Conservation (phyloP, 352 stramenopile genomes). For the Phytophthora kernoviae region DNA sequence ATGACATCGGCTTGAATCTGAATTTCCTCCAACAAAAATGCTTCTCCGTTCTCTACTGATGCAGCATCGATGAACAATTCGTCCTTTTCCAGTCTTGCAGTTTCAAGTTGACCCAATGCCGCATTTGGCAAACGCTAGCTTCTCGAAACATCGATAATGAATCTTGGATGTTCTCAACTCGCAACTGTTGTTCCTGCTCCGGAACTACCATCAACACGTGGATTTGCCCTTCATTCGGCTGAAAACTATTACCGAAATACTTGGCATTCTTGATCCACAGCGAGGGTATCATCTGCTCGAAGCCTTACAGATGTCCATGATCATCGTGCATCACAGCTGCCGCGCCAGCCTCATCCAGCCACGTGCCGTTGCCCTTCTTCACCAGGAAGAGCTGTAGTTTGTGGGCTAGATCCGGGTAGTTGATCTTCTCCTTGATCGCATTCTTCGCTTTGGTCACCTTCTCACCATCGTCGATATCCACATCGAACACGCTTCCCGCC, state of each 20-base stretch:
- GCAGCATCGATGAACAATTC: slow-evolving; percentile 8
- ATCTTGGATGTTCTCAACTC: slow-evolving; percentile 1
- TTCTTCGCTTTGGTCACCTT: background rate
- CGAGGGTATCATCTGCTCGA: background rate
- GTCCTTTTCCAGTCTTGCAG: slow-evolving; percentile 1
- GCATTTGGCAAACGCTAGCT: slow-evolving; percentile 9
- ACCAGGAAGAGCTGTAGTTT: slow-evolving; percentile 2
- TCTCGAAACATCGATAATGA: slow-evolving; percentile 10
- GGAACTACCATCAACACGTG: background rate
- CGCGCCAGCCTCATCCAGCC: background rate
- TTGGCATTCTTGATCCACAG: no score
- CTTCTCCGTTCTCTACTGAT: background rate
- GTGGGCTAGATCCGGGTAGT: background rate
- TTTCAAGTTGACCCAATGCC: slow-evolving; percentile 4
- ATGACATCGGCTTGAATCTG: slow-evolving; percentile 10
- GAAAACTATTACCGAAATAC: no score
- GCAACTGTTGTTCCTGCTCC: background rate
- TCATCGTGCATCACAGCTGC: background rate
- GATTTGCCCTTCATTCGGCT: background rate
- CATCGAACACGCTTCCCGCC: no score
- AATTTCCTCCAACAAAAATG: slow-evolving; percentile 13
- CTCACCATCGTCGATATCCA: no score
- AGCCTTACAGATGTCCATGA: background rate
- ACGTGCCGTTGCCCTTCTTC: background rate
- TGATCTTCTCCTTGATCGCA: background rate